Evolutionary conservation across 108 stramenopile species (phyloP), one percentile per base, ranked within the genome.

Genomic region (Nitzschia sp.): DNA sequence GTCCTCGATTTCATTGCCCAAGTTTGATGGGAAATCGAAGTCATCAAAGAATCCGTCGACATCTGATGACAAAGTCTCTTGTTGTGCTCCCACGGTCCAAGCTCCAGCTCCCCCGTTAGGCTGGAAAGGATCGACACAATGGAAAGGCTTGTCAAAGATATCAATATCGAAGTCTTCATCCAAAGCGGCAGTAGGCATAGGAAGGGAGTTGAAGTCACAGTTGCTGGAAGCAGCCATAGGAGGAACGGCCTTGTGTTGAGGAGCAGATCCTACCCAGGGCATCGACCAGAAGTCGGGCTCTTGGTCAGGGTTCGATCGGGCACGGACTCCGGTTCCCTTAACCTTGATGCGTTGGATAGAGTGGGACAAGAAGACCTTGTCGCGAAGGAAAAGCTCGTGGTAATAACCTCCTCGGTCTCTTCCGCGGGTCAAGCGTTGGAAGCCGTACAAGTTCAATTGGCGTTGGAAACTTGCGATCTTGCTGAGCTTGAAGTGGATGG

Each of bases 391-490:
- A 46, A 83, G 69, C 69, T 91, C 90, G 63, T 94, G 87, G 76
- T 91, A 90, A 57, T 81, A 82, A n/a, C 71, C 67, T 8, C 88
- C 88, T 65, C 82, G 77, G 60, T 89, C 87, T 17, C 76, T 59
- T 10, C 92, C 92, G 19, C 63, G 57, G 19, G 87, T 88, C 34
- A 94, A 55, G 44, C 91, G 86, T 41, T 77, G 84, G 75, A 96
- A 96, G 39, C 95, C 95, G 62, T 96, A 94, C 8, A 96, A 87
- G 61, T 96, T 96, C 65, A 96, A 76, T 73, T 96, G 96, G 10
- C 96, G 79, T 66, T 96, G 96, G 63, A 97, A 95, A 59, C 84
- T 87, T 15, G 94, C 86, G 66, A 89, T 78, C 78, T 91, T 92
- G 65, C 80, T 77, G 55, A 93, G 93, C 72, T 91, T 88, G 79